Evolutionary conservation across 1,284 basidiomycete species (phyloP), one percentile per base, ranked within the genome.

Genomic region (Naganishia liquefaciens): DNA sequence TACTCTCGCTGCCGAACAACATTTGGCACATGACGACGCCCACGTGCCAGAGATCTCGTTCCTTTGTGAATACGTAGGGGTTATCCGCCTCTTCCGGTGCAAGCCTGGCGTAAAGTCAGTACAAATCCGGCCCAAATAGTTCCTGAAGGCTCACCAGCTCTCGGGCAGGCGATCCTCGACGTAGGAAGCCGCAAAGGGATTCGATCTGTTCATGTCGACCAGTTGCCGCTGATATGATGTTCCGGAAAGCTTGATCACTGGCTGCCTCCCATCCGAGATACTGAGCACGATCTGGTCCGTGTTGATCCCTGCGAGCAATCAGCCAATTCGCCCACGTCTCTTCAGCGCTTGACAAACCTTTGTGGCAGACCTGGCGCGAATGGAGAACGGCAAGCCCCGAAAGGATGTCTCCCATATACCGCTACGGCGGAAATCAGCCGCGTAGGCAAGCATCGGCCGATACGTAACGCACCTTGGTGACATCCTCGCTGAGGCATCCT

Each of bases 11-110:
- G 1, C 79, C 79, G 44, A 71, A 77, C 2, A 79, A 60, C 60
- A 79, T 69, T 54, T 79, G 75, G 5, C 77, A 60, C 21, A 79
- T 70, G 2, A 77, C 64, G 11, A 80, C 63, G 0, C 74, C 78
- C 0, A 72, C 71, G 55, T 78, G 73, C 79, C 79, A 80, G 10
- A 79, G 70, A 62, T 80, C 79, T 21, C 79, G 68, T 47, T 75
- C 75, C 37, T 71, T 64, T 21, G 75, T 72, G 64, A 77, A 77
- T 0, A 72, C 65, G 54, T 79, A 74, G 1, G 76, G 75, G 15
- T 73, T 71, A 25, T 79, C 77, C 30, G 76, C 67, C 68, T 80
- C 79, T 21, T 47, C 52, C 2, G 52, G 39, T 3, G 63, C 19
- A 27, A 64, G 33, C 63, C 63, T 64, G 28, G 27, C 21, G 10